Evolutionary conservation across 495 filamentous ascomycete genomes (phyloP), one percentile per base, ranked within the genome.

Genomic region (Aspergillus biplanus): DNA sequence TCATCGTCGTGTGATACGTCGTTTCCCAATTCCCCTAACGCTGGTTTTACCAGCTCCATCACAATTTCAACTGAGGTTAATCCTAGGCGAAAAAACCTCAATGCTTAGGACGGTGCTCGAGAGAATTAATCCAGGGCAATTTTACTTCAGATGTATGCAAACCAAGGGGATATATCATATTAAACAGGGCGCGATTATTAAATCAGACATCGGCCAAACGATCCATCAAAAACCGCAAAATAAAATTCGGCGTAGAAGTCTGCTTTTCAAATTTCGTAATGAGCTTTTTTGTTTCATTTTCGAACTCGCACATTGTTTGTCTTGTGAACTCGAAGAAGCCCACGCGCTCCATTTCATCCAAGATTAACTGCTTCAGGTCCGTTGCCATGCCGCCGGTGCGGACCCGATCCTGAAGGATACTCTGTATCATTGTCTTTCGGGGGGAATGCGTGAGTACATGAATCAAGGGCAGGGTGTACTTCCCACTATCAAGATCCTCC

Each of bases 401-500:
- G 39, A 44, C n/a, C n/a, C 39, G 39, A 44, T 44, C 39, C 39
- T 44, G 39, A 12, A 44, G 39, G 7, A 44, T 44, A 44, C 39
- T 44, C n/a, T n/a, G 39, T 5, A 44, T 9, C 39, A 44, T 44
- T n/a, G n/a, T 44, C 11, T n/a, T 11, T n/a, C n/a, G 39, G 4
- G 39, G 39, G 4, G 39, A 44, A 3, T 44, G 12, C 0, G 39
- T 44, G 11, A 44, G 39, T 12, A 44, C 39, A 44, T 44, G 39
- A 9, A 44, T 44, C 39, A 44, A n/a, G n/a, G 39, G 39, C 39
- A 44, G 7, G 11, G 39, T 44, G 8, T 44, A 44, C 39, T 44
- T 39, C 16, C 54, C 48, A 50, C 21, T 18, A 9, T 50, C n/a
- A 21, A 31, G 48, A 50, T 50, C n/a, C 48, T 50, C 48, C 48